Evolutionary conservation across 1,139 yeast genomes (phyloP).

Genomic region (Hyphopichia khmerensis): DNA sequence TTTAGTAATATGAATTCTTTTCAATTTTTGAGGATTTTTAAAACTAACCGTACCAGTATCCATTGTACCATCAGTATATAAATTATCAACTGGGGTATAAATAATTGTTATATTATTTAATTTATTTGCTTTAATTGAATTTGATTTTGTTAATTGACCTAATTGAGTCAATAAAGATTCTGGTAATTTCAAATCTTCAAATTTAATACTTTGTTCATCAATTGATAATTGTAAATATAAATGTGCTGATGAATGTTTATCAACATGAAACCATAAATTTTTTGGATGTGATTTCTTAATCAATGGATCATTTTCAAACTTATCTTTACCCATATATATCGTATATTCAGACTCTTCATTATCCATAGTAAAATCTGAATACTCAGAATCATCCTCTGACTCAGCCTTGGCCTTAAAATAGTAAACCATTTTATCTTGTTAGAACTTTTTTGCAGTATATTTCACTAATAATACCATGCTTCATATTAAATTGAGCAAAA

Average conservation of each 20-base stretch:
- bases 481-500: no score
- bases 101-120: conserved; percentile 66
- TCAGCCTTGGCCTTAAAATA: conserved; percentile 44
- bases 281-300: conserved; percentile 68
- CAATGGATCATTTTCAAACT: conserved; percentile 71
- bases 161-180: conserved; percentile 55
- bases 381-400: conserved; percentile 1
- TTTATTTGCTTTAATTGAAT: conserved; percentile 78
- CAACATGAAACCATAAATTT: conserved; percentile 85
- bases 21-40: conserved; percentile 53
- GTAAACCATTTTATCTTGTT: conserved; percentile 49
- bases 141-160: conserved; percentile 77
- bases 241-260: conserved; percentile 78
- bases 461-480: no score
- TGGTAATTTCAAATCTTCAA: conserved; percentile 45
- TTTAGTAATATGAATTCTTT: conserved; percentile 52
- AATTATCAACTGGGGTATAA: conserved; percentile 75
- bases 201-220: conserved; percentile 36
- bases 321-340: conserved; percentile 75
- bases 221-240: conserved; percentile 64
- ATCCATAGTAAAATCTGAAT: conserved; percentile 10
- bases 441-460: no score
- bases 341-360: conserved; percentile 21
- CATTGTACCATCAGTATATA: conserved; percentile 72
- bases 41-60: conserved; percentile 84